Evolutionary conservation across 2,329 filamentous ascomycete genomes (phyloP), one percentile per base, ranked within the genome.

Genomic region (Zarea fungicola): DNA sequence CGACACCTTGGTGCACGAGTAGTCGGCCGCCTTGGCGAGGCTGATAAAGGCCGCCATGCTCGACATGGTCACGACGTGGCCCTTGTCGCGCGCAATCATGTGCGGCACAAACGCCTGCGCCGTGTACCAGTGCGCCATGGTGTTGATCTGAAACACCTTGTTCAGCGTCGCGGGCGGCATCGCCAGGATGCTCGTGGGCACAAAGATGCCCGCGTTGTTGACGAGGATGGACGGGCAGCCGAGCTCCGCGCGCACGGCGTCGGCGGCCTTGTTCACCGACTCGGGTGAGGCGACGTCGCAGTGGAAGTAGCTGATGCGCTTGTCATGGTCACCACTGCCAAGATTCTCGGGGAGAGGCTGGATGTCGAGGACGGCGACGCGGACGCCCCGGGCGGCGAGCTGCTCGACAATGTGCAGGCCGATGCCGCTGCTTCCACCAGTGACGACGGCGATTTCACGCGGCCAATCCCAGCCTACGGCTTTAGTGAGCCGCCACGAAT

Each of bases 361-460:
- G 34, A 85, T 74, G 65, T 89, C 85, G 28, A 89, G 60, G 3
- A 87, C 79, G 0, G 80, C 81, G 21, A 87, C 81, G 55, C 76
- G 82, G 55, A 84, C 71, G 1, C 76, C 77, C 47, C 66, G 69
- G 58, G 79, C 75, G 0, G 77, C 79, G 14, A 89, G 70, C 44
- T 81, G 62, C 51, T 73, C 69, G 5, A 83, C 83, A 2, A 86
- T 71, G 26, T 76, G 68, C 31, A 74, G 76, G 8, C 85, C 85
- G 57, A 89, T 87, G 0, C 84, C 85, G 50, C 79, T 78, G 41
- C 80, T 80, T 9, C 85, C 85, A 13, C 85, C 85, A 0, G 85
- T 87, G 22, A 88, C 74, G 36, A 87, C 69, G 3, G 84, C 79
- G 34, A 87, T 71, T 66, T 87, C 83, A 42, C 72, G 73, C 9